Evolutionary conservation across 768 basidiomycete genomes (phyloP).

Genomic region (Phylloporus sp.): DNA sequence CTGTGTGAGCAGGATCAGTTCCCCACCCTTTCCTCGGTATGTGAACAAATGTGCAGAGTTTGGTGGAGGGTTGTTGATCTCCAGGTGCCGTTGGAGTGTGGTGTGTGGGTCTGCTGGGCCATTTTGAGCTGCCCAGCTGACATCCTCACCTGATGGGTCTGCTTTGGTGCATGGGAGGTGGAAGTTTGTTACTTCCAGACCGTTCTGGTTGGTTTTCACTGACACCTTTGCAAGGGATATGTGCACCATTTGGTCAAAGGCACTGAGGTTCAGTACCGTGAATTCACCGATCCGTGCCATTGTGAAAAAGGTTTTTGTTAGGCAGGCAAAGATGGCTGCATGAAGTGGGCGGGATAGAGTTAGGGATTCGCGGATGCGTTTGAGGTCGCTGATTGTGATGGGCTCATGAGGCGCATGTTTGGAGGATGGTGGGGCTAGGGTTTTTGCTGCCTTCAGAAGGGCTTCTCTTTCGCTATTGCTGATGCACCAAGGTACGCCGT

Average conservation of each 20-base stretch:
- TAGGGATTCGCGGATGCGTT: neutral
- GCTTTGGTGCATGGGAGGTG: too few species aligned
- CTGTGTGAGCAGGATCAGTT: too few species aligned
- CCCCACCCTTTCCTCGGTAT: too few species aligned
- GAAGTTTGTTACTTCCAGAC: too few species aligned
- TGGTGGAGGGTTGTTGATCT: too few species aligned
- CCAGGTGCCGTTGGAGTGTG: too few species aligned
- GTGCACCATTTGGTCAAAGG: slow-evolving; percentile 14
- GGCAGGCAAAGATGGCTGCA: slow-evolving; percentile 14
- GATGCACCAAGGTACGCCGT: slow-evolving; percentile 16
- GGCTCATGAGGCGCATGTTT: slow-evolving; percentile 5
- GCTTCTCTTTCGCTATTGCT: slow-evolving; percentile 9
- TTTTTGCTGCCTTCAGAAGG: slow-evolving; percentile 12
- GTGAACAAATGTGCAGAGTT: too few species aligned
- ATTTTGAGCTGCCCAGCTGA: too few species aligned
- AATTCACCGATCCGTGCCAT: slow-evolving; percentile 18
- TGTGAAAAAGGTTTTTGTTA: slow-evolving; percentile 18
- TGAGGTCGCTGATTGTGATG: slow-evolving; percentile 11
- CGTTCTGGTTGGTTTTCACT: too few species aligned
- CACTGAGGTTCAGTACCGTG: slow-evolving; percentile 9
- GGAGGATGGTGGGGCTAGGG: slow-evolving; percentile 6
- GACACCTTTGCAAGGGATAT: neutral
- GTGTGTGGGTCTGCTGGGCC: too few species aligned
- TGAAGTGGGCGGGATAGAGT: neutral
- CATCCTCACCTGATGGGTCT: too few species aligned